Conservation (phyloP, 1,284 basidiomycete species). For the Fomitopsis palustris region DNA sequence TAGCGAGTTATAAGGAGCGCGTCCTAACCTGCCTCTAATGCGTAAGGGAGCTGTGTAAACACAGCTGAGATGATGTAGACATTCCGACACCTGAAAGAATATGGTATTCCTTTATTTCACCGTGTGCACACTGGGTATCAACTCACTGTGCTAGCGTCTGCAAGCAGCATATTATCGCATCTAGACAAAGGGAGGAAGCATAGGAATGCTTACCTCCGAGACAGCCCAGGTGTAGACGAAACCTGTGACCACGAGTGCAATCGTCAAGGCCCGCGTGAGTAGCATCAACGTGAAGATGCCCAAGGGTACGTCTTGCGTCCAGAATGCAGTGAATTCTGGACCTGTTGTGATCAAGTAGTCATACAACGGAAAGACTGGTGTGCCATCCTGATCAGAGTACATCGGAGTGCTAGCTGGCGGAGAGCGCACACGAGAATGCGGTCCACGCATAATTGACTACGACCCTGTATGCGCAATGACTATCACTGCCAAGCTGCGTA, state of each 20-base stretch:
- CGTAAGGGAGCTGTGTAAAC: background rate
- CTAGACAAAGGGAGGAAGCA: too few species aligned
- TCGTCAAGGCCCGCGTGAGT: background rate
- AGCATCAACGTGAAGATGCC: background rate
- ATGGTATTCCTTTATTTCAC: too few species aligned
- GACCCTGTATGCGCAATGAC: too few species aligned
- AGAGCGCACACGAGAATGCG: background rate
- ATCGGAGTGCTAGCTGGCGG: too few species aligned
- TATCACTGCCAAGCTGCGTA: too few species aligned
- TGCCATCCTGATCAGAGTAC: too few species aligned
- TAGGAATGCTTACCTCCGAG: background rate
- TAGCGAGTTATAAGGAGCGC: background rate
- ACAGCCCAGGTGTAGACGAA: background rate
- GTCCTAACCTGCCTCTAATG: background rate
- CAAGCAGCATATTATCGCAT: too few species aligned
- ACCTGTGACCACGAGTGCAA: background rate
- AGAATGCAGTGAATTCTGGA: background rate
- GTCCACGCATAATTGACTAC: too few species aligned
- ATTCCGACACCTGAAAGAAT: background rate
- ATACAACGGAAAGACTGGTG: background rate
- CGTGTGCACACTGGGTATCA: too few species aligned
- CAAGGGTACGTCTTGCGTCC: background rate
- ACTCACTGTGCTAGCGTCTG: too few species aligned
- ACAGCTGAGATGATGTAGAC: background rate
- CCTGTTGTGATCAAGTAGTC: background rate